Conservation (phyloP, 2,329 filamentous ascomycete species). For the Leptographium procerum region DNA sequence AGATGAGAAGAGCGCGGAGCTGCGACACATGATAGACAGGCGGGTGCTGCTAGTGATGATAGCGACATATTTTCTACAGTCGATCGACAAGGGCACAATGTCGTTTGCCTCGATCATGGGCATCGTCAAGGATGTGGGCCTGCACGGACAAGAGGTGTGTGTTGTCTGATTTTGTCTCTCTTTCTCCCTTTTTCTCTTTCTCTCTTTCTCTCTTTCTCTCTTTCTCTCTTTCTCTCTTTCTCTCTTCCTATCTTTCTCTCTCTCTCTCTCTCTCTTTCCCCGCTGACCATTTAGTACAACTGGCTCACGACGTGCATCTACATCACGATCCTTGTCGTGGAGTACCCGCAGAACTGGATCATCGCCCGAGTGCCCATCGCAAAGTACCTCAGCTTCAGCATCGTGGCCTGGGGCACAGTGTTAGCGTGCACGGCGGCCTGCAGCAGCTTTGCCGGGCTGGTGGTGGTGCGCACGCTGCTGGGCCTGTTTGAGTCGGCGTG, state of each 20-base stretch:
- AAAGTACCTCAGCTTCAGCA: conserved; percentile 53
- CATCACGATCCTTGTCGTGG: conserved; percentile 57
- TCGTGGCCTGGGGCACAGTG: conserved; percentile 51
- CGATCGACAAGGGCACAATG: conserved; percentile 56
- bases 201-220: no score
- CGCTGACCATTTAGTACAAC: no score
- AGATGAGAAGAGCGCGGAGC: conserved; percentile 45
- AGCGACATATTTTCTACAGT: conserved; percentile 60
- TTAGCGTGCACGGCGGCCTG: conserved; percentile 52
- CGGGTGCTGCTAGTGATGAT: conserved; percentile 62
- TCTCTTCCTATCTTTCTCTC: no score
- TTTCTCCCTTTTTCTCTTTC: no score
- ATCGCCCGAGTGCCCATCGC: conserved; percentile 48
- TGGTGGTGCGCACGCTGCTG: conserved; percentile 51
- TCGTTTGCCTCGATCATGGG: conserved; percentile 56
- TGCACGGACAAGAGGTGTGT: conserved; percentile 28
- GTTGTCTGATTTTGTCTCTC: no score
- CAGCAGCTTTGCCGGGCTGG: conserved; percentile 46
- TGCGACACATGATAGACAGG: conserved; percentile 55
- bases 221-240: no score
- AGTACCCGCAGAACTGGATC: conserved; percentile 56
- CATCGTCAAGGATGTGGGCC: conserved; percentile 36
- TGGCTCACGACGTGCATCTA: conserved; percentile 69
- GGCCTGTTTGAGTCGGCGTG: conserved; percentile 62
- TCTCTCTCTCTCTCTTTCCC: no score